Base-by-base conservation (phyloP, 345 rosid species). In the Populus pruinosa region DNA sequence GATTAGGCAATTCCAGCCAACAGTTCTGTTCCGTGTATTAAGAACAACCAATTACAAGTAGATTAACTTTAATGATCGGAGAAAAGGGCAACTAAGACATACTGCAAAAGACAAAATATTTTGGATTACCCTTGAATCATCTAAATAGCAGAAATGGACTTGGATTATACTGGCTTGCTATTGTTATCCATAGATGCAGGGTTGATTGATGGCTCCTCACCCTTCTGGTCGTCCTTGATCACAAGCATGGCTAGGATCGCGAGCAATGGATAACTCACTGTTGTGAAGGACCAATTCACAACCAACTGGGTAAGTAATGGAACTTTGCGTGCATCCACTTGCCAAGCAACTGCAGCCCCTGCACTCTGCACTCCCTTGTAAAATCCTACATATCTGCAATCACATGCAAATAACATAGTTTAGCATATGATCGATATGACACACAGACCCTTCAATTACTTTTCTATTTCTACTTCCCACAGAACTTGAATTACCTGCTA, bases 261-360 rank as follows among this genome's bases (percentile, higher is more conserved):
- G 56, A 95, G 78, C 79, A 95, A 73, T 35, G 98, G 99, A 75
- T 90, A 91, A 82, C 98, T 92, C 25, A 88, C 20, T 2, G 90
- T 89, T 41, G 95, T 90, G 20, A 95, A 91, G 16, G 90, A 85
- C 98, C 98, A 94, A 44, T 93, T 94, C 29, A 91, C 76, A 33
- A 90, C 74, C 77, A 93, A 85, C 80, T 91, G 92, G 0, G 87
- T 71, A 38, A 95, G 83, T 73, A 88, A 79, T 21, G 98, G 78
- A 49, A 91, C 92, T 67, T 90, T 90, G 77, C 72, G 91, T 1
- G 90, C 76, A 76, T 94, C 98, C 6, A 94, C 82, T 83, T 93
- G 99, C 98, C 99, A 95, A 33, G 99, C 99, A 12, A 93, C 87
- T 4, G 97, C 99, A 20, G 90, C 99, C 50, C 99, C 98, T 39